Base-by-base conservation (phyloP, 768 basidiomycete genomes). In the Calvatia gigantea region DNA sequence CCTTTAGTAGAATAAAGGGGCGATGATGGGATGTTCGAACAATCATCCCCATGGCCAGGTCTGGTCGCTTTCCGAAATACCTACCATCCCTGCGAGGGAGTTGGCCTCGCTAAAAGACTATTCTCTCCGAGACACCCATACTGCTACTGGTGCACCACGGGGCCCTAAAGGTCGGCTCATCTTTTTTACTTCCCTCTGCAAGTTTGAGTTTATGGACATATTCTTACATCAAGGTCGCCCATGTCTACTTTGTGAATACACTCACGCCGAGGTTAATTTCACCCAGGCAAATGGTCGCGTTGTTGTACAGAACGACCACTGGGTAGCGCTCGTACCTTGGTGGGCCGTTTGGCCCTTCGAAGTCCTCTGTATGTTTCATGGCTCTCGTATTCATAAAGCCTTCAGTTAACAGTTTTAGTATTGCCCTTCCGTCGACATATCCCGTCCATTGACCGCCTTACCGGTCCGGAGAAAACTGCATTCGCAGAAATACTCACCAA, bases 271-370 rank as follows among this genome's bases (percentile, higher is more conserved):
- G 67, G 67, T 82, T 6, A 66, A 65, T 21, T 62, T 75, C 14
- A 57, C 66, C 5, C 69, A 64, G n/a, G 65, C 72, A 23, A 60
- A 23, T 69, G 76, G 52, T 12, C 83, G 94, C 9, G 71, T 93
- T 37, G 85, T 95, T 2, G 66, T 85, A 31, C 73, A 78, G 66
- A 90, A 91, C 62, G 80, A 83, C 15, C 79, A 88, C 63, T 97
- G 91, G 82, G 76, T 89, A 2, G 91, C 87, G 0, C 65, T 96
- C 1, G 93, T 95, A 2, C 94, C 94, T 2, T 96, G 91, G 87
- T 97, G 94, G 94, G 94, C 94, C 5, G 82, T 83, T 29, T 97
- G 94, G 94, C 94, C 94, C 0, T 97, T 86, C 65, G 94, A 97
- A 68, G 76, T 87, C 15, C 71, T 95, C 62, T 66, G 89, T 88